Evolutionary conservation across 176 grass and related monocot species (phyloP).

Genomic region (Musa beccarii): DNA sequence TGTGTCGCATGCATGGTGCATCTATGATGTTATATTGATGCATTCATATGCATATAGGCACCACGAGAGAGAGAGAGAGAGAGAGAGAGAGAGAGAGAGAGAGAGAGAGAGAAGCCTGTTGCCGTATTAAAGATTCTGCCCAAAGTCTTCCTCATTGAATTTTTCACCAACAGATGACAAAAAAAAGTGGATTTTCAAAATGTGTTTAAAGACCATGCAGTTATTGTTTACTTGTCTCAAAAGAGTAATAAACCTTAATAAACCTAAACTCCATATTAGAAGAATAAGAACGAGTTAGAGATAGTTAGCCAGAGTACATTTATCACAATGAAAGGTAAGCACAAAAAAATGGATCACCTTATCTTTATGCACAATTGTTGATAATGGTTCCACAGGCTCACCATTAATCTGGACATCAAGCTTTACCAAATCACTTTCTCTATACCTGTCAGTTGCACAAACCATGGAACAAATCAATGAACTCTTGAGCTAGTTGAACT

Average conservation of each 20-base stretch:
- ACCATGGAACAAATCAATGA: not conserved
- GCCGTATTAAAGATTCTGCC: no score
- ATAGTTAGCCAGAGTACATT: not conserved
- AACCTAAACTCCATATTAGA: not conserved
- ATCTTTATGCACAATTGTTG: constrained; percentile 94
- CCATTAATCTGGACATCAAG: constrained; percentile 91
- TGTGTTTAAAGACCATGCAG: not conserved
- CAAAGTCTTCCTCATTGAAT: no score
- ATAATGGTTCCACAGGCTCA: constrained; percentile 83
- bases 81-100: no score
- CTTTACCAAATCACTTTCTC: constrained; percentile 82
- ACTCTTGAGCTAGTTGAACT: not conserved
- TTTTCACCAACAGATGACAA: no score
- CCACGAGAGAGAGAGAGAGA: no score
- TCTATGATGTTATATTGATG: not conserved
- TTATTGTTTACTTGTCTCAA: not conserved
- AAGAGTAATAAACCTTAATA: no score
- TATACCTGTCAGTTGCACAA: constrained; percentile 53
- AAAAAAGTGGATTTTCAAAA: no score
- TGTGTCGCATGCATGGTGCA: not conserved
- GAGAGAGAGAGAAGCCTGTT: no score
- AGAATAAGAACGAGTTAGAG: not conserved
- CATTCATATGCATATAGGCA: not conserved
- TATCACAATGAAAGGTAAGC: no score
- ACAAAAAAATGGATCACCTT: constrained; percentile 37